Base-by-base conservation (phyloP, 345 rosid genomes). In the Sapria himalayana region DNA sequence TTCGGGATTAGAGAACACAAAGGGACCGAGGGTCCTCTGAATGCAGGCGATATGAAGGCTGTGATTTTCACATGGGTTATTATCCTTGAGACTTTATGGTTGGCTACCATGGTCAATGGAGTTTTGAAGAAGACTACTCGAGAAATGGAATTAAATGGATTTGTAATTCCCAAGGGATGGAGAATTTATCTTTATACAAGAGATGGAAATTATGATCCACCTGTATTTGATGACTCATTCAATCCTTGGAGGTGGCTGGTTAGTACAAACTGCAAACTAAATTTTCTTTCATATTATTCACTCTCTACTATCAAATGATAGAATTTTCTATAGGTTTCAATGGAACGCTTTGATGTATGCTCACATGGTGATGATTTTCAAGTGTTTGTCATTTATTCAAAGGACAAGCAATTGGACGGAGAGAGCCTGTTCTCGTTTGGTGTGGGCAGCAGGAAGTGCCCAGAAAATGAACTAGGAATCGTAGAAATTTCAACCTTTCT, bases 241-340 rank as follows among this genome's bases (percentile, higher is more conserved):
- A 86, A 76, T 62, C 97, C 97, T 34, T 86, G 89, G 94, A 78
- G 94, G 74, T 86, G 97, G 94, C 58, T 78, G 86, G 94, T 71
- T 47, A 4, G 38, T 31, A n/a, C n/a, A n/a, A n/a, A n/a, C n/a
- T n/a, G n/a, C n/a, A n/a, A n/a, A n/a, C n/a, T n/a, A n/a, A n/a
- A n/a, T n/a, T n/a, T n/a, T n/a, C n/a, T n/a, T n/a, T n/a, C n/a
- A n/a, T n/a, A n/a, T n/a, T n/a, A n/a, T n/a, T n/a, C n/a, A n/a
- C n/a, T n/a, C n/a, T n/a, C n/a, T n/a, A n/a, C n/a, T n/a, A n/a
- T n/a, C n/a, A n/a, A n/a, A n/a, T n/a, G n/a, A n/a, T n/a, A n/a
- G n/a, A n/a, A n/a, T n/a, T n/a, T n/a, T n/a, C n/a, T n/a, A n/a
- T n/a, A n/a, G n/a, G n/a, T n/a, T n/a, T n/a, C n/a, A n/a, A n/a